Evolutionary conservation across 108 stramenopile species (phyloP).

Genomic region (Pelagomonas calceolata): DNA sequence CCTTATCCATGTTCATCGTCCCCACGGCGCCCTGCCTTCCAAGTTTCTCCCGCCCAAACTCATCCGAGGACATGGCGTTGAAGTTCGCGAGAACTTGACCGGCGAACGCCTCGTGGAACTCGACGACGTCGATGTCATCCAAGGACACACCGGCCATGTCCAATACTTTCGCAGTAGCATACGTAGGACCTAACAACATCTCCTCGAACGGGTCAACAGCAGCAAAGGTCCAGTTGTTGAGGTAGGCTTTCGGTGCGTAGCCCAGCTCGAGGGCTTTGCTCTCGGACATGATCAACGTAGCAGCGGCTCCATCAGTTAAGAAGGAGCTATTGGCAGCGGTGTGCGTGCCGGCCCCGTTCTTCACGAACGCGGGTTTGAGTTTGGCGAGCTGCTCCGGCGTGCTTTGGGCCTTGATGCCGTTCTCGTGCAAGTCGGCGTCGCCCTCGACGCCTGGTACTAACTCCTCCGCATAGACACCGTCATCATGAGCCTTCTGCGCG

Average conservation of each 20-base stretch:
- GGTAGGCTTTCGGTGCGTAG: slow-evolving; percentile 77
- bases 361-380: slow-evolving; percentile 93
- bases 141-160: slow-evolving; percentile 60
- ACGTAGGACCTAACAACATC: slow-evolving; percentile 80
- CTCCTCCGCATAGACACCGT: slow-evolving; percentile 85
- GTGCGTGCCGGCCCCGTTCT: slow-evolving; percentile 86
- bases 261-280: slow-evolving; percentile 86
- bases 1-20: slow-evolving; percentile 69
- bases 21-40: slow-evolving; percentile 60
- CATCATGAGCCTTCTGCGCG: slow-evolving; percentile 80
- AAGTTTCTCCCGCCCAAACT: slow-evolving; percentile 1
- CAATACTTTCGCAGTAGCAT: slow-evolving; percentile 69
- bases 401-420: slow-evolving; percentile 88
- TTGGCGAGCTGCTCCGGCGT: slow-evolving; percentile 77
- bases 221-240: slow-evolving; percentile 86
- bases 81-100: slow-evolving; percentile 95
- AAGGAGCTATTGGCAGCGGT: slow-evolving; percentile 95
- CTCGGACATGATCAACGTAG: slow-evolving; percentile 81
- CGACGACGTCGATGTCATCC: slow-evolving; percentile 76
- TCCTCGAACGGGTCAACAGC: slow-evolving; percentile 97
- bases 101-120: slow-evolving; percentile 99
- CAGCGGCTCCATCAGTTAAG: slow-evolving; percentile 93
- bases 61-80: slow-evolving; percentile 72
- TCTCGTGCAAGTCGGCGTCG: slow-evolving; percentile 75
- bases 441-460: slow-evolving; percentile 68